Evolutionary conservation across 2,329 filamentous ascomycete genomes (phyloP).

Genomic region (Ilyonectria destructans): DNA sequence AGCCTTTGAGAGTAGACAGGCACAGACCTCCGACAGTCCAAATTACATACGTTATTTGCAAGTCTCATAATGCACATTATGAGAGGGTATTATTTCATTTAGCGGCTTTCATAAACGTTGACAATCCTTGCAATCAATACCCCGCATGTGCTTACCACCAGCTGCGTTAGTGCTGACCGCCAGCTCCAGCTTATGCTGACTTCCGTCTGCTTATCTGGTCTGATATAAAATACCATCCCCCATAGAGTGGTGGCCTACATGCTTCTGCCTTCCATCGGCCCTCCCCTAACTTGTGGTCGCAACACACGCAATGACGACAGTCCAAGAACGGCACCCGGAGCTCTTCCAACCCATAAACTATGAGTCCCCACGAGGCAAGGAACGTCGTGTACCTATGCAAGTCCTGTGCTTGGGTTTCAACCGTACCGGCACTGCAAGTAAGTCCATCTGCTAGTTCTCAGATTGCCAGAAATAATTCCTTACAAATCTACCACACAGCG

Average conservation of each 20-base stretch:
- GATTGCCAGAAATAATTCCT: background rate
- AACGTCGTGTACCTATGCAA: conserved; percentile 39
- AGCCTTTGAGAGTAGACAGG: conserved; percentile 12
- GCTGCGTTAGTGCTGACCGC: background rate
- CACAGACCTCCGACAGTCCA: background rate
- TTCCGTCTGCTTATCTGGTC: background rate
- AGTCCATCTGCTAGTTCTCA: background rate
- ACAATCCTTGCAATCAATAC: background rate
- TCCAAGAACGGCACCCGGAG: conserved; percentile 40
- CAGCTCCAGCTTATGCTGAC: background rate
- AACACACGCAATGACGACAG: conserved; percentile 32
- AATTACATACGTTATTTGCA: too few relatives aligned
- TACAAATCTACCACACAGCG: background rate
- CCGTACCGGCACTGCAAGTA: conserved; percentile 43
- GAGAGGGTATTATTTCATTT: too few relatives aligned
- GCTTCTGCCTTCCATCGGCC: background rate
- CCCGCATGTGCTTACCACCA: background rate
- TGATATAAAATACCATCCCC: background rate
- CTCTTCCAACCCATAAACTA: conserved; percentile 39
- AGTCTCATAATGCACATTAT: too few relatives aligned
- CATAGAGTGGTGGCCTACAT: background rate
- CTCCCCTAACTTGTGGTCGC: background rate
- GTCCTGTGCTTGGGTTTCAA: conserved; percentile 42
- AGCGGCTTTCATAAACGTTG: too few relatives aligned
- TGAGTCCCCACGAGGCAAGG: conserved; percentile 38